phyloP scores from a whole-genome alignment of 257 asterid species.

The Paulownia fortunei region DNA sequence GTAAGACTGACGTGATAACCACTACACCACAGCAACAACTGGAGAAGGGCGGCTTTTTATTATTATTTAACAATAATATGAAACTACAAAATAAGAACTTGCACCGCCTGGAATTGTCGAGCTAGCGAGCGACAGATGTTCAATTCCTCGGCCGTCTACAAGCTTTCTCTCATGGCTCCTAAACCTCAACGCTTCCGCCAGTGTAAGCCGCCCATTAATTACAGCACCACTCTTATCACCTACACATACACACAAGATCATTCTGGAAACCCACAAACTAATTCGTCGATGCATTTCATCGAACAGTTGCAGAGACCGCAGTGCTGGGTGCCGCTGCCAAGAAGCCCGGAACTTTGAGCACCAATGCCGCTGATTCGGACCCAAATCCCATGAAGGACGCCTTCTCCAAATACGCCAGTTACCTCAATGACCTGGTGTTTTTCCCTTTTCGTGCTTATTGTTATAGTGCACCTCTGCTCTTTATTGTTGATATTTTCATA shows the following conservation, averaged over 20 bases:
- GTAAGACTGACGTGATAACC: conserved; percentile 71
- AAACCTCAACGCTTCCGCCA: conserved; percentile 56
- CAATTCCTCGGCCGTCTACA: conserved; percentile 33
- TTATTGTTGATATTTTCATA: conserved; percentile 1
- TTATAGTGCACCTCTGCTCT: not conserved
- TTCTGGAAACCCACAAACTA: not conserved
- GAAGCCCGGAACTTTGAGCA: conserved; percentile 58
- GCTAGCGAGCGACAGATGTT: conserved; percentile 33
- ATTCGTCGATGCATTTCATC: conserved; percentile 36
- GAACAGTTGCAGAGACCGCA: conserved; percentile 57
- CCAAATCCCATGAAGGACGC: conserved; percentile 64
- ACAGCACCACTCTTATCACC: not conserved
- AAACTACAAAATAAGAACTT: not conserved
- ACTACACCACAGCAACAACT: conserved; percentile 61
- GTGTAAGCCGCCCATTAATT: conserved; percentile 41
- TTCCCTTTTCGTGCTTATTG: not conserved
- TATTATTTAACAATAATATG: too few species aligned
- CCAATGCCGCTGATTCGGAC: conserved; percentile 41
- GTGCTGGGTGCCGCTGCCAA: conserved; percentile 46
- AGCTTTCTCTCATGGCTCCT: conserved; percentile 56
- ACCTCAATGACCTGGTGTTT: conserved; percentile 70
- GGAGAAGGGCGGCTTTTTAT: not conserved
- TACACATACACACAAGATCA: not conserved
- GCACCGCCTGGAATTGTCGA: not conserved
- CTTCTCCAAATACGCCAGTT: conserved; percentile 67